phyloP scores from a whole-genome alignment of 1,139 yeast genomes.

The Suhomyces ambrosiae region DNA sequence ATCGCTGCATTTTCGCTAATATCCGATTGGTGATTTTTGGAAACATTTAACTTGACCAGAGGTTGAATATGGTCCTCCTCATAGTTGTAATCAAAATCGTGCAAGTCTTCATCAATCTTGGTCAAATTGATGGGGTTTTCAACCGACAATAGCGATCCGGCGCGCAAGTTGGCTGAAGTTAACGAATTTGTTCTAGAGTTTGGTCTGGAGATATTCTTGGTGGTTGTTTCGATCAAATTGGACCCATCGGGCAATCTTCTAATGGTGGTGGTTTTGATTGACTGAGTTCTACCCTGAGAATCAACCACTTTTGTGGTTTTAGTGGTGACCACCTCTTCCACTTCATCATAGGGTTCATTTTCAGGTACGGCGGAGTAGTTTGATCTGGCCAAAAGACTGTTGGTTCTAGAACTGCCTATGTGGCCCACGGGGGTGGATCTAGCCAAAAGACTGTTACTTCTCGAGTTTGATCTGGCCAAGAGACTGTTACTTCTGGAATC shows the following conservation, averaged over 20 bases:
- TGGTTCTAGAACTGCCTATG: slow-evolving; percentile 15
- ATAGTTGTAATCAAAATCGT: slow-evolving; percentile 48
- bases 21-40: slow-evolving; percentile 1
- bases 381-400: slow-evolving; percentile 17
- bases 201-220: slow-evolving; percentile 43
- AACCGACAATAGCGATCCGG: slow-evolving; percentile 26
- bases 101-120: slow-evolving; percentile 49
- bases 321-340: slow-evolving; percentile 38
- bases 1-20: slow-evolving; percentile 10
- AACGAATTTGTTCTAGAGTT: slow-evolving; percentile 39
- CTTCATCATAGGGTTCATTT: slow-evolving; percentile 16
- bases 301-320: slow-evolving; percentile 51
- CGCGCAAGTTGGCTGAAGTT: slow-evolving; percentile 20
- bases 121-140: slow-evolving; percentile 28
- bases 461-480: slow-evolving; percentile 5
- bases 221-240: slow-evolving; percentile 47
- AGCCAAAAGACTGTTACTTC: slow-evolving; percentile 27
- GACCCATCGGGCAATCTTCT: slow-evolving; percentile 49
- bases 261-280: slow-evolving; percentile 47
- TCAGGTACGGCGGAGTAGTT: slow-evolving; percentile 16
- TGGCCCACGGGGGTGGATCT: slow-evolving; percentile 25
- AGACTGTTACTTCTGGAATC: slow-evolving; percentile 24
- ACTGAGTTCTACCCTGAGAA: slow-evolving; percentile 43
- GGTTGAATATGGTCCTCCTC: slow-evolving; percentile 25
- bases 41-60: slow-evolving; percentile 8